Percentiles rank a stretch among this genome's conserved stretches.
phyloP scores from a whole-genome alignment of 148 eudicot species.

The Rhododendron simsii region DNA sequence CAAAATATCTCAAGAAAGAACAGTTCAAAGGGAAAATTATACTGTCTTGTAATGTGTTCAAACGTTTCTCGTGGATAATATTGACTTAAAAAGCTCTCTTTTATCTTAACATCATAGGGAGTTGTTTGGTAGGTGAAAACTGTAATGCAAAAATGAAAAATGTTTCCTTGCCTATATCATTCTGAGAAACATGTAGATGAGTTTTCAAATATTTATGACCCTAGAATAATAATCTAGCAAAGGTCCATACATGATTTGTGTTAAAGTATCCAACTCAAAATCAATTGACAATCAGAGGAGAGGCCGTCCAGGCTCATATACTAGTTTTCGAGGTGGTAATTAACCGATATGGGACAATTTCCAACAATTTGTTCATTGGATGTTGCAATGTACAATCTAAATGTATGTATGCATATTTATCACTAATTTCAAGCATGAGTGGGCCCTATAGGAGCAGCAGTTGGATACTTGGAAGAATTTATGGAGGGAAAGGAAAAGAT shows the following conservation, averaged over 20 bases:
- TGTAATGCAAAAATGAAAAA: not conserved
- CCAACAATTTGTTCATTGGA: not conserved
- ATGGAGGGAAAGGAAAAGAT: not conserved
- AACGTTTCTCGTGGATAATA: not conserved
- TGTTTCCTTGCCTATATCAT: not conserved
- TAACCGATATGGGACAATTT: too few relatives aligned
- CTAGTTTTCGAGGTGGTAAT: too few relatives aligned
- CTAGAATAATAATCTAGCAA: not conserved
- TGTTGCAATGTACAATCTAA: not conserved
- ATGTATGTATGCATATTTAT: not conserved
- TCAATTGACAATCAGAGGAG: fast-evolving
- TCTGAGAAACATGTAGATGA: not conserved
- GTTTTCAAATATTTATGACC: not conserved
- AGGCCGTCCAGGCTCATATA: too few relatives aligned
- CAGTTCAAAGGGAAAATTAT: not conserved
- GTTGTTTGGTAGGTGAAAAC: not conserved
- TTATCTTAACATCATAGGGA: not conserved
- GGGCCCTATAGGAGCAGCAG: not conserved
- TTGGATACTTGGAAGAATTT: not conserved
- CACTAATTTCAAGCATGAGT: not conserved
- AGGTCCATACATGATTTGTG: not conserved
- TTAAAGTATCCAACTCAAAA: too few relatives aligned
- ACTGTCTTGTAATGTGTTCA: not conserved
- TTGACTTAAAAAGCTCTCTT: not conserved
- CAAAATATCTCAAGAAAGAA: not conserved